Conservation (phyloP, 2,329 filamentous ascomycete genomes). For the Penicillium sp. region DNA sequence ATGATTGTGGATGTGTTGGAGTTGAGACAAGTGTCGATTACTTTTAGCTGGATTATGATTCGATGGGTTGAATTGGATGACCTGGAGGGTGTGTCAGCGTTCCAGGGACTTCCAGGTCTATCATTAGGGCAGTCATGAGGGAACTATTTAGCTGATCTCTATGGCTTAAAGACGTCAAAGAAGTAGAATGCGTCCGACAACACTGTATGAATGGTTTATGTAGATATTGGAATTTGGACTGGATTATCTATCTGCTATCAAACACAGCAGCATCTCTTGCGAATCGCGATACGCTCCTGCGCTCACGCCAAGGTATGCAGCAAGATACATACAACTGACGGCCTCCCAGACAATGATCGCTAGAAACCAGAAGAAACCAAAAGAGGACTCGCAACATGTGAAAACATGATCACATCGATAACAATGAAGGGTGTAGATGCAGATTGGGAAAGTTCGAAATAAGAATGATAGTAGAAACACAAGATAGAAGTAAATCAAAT, state of each 20-base stretch:
- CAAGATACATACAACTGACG: conserved; percentile 6
- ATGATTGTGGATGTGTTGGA: background rate
- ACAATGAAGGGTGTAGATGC: background rate
- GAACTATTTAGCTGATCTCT: conserved; percentile 1
- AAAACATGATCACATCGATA: conserved; percentile 1
- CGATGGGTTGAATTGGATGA: conserved; percentile 1
- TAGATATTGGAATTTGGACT: background rate
- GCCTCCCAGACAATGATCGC: conserved; percentile 3
- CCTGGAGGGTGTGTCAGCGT: background rate
- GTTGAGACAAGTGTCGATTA: conserved; percentile 6
- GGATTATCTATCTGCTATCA: background rate
- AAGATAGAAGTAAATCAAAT: background rate
- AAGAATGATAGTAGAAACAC: conserved; percentile 1
- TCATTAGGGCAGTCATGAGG: background rate
- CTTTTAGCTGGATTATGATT: conserved; percentile 14
- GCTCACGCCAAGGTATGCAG: conserved; percentile 5
- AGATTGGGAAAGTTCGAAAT: background rate
- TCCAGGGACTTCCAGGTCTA: background rate
- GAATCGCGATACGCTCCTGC: background rate
- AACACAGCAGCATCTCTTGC: background rate
- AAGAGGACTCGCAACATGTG: background rate
- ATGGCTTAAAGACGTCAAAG: too few relatives aligned
- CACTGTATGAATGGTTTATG: background rate
- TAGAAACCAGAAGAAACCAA: conserved; percentile 3
- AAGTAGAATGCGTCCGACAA: too few relatives aligned